These are phyloP conservation scores for Fraxinus pennsylvanica DNA, from an alignment of 257 asterid genomes.

Conservation along the genomic window DNA sequence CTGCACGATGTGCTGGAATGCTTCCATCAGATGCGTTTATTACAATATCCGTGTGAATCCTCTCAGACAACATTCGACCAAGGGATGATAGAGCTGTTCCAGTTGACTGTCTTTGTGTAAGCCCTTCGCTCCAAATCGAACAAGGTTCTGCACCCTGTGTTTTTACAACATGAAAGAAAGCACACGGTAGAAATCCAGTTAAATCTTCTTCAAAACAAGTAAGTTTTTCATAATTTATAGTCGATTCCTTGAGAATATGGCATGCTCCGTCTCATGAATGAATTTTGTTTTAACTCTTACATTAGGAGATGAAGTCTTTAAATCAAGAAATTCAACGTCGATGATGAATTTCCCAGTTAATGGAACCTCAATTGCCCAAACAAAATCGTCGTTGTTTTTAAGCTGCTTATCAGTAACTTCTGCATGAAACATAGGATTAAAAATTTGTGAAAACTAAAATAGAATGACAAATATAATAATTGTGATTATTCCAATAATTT, in stretches of 20 bases:
- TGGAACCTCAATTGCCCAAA: constrained; percentile 78
- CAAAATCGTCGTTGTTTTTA: constrained; percentile 78
- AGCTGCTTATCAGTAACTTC: constrained; percentile 76
- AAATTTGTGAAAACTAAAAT: background rate
- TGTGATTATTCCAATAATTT: background rate
- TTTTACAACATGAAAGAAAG: background rate
- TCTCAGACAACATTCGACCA: constrained; percentile 78
- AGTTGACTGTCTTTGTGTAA: constrained; percentile 38
- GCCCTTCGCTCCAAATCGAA: constrained; percentile 71
- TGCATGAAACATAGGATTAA: constrained; percentile 32
- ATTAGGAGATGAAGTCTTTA: constrained; percentile 61
- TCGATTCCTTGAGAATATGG: too few relatives aligned
- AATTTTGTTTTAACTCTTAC: constrained; percentile 40
- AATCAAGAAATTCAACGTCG: constrained; percentile 90
- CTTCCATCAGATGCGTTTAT: constrained; percentile 78
- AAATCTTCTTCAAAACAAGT: background rate
- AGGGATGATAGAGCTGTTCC: constrained; percentile 66
- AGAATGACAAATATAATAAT: background rate
- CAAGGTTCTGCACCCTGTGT: constrained; percentile 58
- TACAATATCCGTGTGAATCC: constrained; percentile 79
- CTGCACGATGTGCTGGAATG: constrained; percentile 80
- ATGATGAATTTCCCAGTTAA: constrained; percentile 85
- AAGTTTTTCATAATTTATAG: background rate
- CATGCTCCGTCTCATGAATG: too few relatives aligned
- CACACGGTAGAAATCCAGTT: too few relatives aligned